A percentile compares a stretch with the other conserved stretches of the same genome.
phyloP scores from a whole-genome alignment of 208 protist species.

The Giardia duodenalis region DNA sequence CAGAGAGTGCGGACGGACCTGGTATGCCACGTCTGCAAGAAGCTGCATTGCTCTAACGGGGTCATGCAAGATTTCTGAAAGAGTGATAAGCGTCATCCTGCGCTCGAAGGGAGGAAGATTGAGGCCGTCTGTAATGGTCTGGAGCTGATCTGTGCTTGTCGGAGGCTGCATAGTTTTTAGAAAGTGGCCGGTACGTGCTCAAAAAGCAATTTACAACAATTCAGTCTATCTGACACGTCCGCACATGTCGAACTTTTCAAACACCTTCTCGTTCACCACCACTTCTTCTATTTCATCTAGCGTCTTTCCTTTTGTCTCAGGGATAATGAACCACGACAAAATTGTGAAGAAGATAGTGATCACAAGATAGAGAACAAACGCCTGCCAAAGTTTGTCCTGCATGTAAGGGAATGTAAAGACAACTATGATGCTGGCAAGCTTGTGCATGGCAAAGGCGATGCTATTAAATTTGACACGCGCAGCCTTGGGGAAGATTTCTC shows the following conservation, averaged over 20 bases:
- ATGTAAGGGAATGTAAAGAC: conserved; percentile 13
- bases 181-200: too few relatives aligned
- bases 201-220: too few relatives aligned
- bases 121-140: not conserved
- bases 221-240: not conserved
- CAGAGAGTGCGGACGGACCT: not conserved
- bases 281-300: not conserved
- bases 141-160: conserved; percentile 1
- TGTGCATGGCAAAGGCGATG: not conserved
- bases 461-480: not conserved
- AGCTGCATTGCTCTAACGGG: not conserved
- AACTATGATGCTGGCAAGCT: conserved; percentile 16
- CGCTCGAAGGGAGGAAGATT: not conserved
- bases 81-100: not conserved
- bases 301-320: not conserved
- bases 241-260: not conserved
- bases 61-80: conserved; percentile 8
- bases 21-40: not conserved
- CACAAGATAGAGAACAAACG: not conserved
- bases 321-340: not conserved
- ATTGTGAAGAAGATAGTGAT: not conserved
- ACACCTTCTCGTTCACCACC: not conserved
- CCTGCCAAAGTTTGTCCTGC: not conserved
- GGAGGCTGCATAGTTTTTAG: too few relatives aligned
- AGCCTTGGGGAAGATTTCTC: not conserved